phyloP scores from a whole-genome alignment of 176 grass and related monocot genomes.

The Avena eriantha region DNA sequence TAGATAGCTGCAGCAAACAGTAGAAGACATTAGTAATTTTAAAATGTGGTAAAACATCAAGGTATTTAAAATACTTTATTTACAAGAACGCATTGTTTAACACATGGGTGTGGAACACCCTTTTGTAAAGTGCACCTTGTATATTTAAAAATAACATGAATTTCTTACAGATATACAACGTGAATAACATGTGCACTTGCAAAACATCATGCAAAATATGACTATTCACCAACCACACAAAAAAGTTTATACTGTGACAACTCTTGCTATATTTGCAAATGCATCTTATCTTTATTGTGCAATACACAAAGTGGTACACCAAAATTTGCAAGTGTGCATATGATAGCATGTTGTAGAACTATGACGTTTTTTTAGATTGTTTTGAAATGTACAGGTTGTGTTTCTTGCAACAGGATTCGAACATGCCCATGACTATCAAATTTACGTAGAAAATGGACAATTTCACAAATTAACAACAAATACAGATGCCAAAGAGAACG shows the following conservation, averaged over 20 bases:
- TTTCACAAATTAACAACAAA: not conserved
- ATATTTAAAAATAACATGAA: not conserved
- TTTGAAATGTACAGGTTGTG: not conserved
- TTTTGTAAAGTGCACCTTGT: not conserved
- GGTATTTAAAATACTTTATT: not conserved
- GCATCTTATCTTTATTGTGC: not conserved
- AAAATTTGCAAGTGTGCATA: not conserved
- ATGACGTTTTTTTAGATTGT: not conserved
- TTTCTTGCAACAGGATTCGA: not conserved
- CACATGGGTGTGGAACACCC: not conserved
- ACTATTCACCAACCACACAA: not conserved
- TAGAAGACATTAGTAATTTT: constrained; percentile 27
- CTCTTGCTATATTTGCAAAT: not conserved
- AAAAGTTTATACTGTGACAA: not conserved
- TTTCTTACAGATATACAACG: not conserved
- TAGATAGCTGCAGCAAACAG: constrained; percentile 73
- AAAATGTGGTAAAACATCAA: constrained; percentile 25
- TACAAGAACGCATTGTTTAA: not conserved
- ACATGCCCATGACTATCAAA: not conserved
- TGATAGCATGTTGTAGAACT: not conserved
- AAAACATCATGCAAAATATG: not conserved
- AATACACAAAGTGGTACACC: not conserved
- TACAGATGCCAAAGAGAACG: not conserved
- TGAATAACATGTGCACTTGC: not conserved
- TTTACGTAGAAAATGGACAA: constrained; percentile 1